Conservation (phyloP, 2,329 filamentous ascomycete genomes). For the Aspergillus sp. region DNA sequence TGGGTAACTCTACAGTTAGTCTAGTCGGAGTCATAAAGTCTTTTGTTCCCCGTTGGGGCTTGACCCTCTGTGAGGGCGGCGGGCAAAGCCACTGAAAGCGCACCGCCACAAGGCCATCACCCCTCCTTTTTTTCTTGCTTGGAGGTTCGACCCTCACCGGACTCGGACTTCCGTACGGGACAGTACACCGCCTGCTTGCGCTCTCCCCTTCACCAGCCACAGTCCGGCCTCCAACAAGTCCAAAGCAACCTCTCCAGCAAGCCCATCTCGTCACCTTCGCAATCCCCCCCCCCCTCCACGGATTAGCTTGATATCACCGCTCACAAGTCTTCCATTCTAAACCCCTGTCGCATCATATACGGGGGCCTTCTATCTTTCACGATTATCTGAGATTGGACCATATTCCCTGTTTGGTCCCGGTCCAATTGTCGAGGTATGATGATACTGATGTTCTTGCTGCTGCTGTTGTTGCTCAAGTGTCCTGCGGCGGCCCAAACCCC, state of each 20-base stretch:
- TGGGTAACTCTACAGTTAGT: constrained; percentile 2
- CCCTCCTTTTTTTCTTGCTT: constrained; percentile 20
- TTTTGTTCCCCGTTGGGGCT: constrained; percentile 22
- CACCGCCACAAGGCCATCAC: constrained; percentile 34
- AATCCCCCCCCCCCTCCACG: constrained; percentile 13
- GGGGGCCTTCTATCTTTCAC: constrained; percentile 10
- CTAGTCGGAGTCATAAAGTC: constrained; percentile 13
- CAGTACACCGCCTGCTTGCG: constrained; percentile 2
- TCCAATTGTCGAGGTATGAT: constrained; percentile 32
- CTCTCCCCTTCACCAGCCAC: constrained; percentile 30
- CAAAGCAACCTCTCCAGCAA: constrained; percentile 9
- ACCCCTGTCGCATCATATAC: background rate
- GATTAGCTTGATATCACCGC: constrained; percentile 10
- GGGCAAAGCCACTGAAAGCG: constrained; percentile 24
- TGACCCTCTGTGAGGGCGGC: constrained; percentile 19
- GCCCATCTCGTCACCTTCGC: constrained; percentile 19
- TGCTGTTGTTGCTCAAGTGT: constrained; percentile 27
- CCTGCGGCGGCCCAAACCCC: constrained; percentile 41
- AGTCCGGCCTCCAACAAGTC: constrained; percentile 14
- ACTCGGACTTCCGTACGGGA: background rate
- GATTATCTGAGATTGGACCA: constrained; percentile 8
- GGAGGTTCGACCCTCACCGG: background rate
- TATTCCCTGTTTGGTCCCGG: constrained; percentile 9
- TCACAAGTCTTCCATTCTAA: constrained; percentile 9
- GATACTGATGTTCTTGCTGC: constrained; percentile 10